A percentile compares a stretch with the other conserved stretches of the same genome.
These are phyloP conservation scores for Vigna mungo DNA, from an alignment of 306 rosid genomes.

Conservation along the genomic window DNA sequence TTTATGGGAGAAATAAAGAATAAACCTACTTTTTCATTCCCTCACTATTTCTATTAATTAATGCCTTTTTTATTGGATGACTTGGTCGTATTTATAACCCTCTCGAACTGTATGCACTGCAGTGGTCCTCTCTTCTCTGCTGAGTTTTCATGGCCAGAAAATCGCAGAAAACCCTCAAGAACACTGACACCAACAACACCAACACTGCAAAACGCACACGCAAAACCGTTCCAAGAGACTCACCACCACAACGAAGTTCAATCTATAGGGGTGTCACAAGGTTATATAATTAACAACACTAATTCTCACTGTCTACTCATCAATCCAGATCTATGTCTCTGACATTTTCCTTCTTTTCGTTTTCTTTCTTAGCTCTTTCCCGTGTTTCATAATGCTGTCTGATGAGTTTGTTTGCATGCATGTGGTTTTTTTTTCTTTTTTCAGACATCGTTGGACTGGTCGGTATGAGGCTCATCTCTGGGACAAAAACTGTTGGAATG, in stretches of 20 bases:
- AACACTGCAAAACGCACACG: conserved; percentile 57
- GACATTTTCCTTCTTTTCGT: background rate
- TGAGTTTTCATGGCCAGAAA: conserved; percentile 60
- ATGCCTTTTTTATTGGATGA: conserved; percentile 57
- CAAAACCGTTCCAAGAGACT: conserved; percentile 67
- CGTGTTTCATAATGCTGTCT: no score
- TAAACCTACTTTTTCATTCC: conserved; percentile 60
- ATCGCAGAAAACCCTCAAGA: conserved; percentile 55
- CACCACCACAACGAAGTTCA: conserved; percentile 89
- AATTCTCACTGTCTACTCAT: no score
- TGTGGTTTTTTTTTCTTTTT: background rate
- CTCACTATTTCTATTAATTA: conserved; percentile 45
- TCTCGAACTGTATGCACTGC: conserved; percentile 10
- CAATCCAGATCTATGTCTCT: background rate
- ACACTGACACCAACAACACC: background rate
- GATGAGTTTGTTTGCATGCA: background rate
- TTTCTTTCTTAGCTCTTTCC: background rate
- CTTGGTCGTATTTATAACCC: conserved; percentile 50
- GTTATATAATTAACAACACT: conserved; percentile 33
- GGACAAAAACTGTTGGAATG: conserved; percentile 95
- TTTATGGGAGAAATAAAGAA: background rate
- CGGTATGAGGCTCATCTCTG: conserved; percentile 97
- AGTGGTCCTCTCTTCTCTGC: conserved; percentile 3
- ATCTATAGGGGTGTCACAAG: conserved; percentile 88
- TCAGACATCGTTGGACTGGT: conserved; percentile 96